phyloP scores from a whole-genome alignment of 1,284 basidiomycete species.

The Cryptococcus sp. region DNA sequence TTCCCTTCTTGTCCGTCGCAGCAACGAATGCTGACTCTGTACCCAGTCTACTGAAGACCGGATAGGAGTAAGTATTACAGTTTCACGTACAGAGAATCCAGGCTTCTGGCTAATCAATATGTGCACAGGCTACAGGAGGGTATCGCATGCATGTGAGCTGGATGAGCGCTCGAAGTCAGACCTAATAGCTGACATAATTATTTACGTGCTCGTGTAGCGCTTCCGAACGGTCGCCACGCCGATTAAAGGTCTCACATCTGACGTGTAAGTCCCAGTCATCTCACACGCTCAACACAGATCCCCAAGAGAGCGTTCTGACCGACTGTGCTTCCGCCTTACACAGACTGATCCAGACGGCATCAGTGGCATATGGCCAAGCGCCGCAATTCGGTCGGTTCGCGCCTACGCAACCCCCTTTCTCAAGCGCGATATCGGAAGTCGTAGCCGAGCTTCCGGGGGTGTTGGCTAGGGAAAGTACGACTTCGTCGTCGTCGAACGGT shows the following conservation, averaged over 20 bases:
- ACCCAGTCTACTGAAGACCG: slow-evolving; percentile 42
- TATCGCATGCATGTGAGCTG: slow-evolving; percentile 51
- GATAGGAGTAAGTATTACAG: slow-evolving; percentile 29
- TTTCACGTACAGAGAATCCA: neutral
- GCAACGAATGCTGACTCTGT: neutral
- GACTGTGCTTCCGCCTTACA: neutral
- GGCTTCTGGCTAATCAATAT: neutral
- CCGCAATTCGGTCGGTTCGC: slow-evolving; percentile 61
- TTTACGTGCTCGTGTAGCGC: slow-evolving; percentile 47
- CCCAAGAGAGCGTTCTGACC: neutral
- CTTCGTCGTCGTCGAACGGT: neutral
- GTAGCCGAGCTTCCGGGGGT: slow-evolving; percentile 37
- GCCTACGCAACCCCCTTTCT: slow-evolving; percentile 51
- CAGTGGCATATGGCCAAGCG: slow-evolving; percentile 60
- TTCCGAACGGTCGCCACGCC: slow-evolving; percentile 73
- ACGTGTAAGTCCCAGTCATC: slow-evolving; percentile 62
- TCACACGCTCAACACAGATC: neutral
- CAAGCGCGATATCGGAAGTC: slow-evolving; percentile 32
- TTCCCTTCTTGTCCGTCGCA: slow-evolving; percentile 36
- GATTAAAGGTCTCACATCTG: slow-evolving; percentile 77
- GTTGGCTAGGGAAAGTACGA: slow-evolving; percentile 17
- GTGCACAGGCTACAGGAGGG: slow-evolving; percentile 63
- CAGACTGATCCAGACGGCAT: slow-evolving; percentile 62
- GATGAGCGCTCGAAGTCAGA: neutral
- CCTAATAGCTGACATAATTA: slow-evolving; percentile 61